A percentile compares a stretch with the other conserved stretches of the same genome.
phyloP scores from a whole-genome alignment of 805 yeast genomes.

The Lachancea fermentati region DNA sequence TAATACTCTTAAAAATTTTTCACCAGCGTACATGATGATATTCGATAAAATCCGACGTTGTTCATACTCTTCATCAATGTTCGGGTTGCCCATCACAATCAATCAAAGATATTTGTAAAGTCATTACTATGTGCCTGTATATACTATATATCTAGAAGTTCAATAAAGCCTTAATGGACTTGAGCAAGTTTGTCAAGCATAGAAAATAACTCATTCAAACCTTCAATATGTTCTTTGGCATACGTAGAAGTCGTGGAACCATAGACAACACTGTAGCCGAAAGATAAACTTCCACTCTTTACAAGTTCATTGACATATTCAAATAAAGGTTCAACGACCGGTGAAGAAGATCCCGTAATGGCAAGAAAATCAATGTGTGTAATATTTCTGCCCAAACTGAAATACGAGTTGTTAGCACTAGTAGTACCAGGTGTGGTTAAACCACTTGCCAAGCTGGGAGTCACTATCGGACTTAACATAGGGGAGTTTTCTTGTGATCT shows the following conservation, averaged over 20 bases:
- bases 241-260: slow-evolving; percentile 45
- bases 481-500: slow-evolving; percentile 9
- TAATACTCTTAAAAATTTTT: too few species aligned
- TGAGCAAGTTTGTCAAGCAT: slow-evolving; percentile 32
- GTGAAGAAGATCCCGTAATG: slow-evolving; percentile 60
- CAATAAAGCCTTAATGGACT: too few species aligned
- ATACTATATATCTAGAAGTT: too few species aligned
- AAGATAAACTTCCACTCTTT: slow-evolving; percentile 34
- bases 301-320: slow-evolving; percentile 44
- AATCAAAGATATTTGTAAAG: too few species aligned
- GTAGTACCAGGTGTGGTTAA: slow-evolving; percentile 8
- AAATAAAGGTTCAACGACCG: slow-evolving; percentile 64
- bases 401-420: slow-evolving; percentile 10
- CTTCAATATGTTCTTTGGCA: slow-evolving; percentile 60
- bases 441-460: slow-evolving; percentile 3
- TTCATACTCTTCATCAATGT: too few species aligned
- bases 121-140: too few species aligned
- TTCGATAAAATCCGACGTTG: too few species aligned
- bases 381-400: slow-evolving; percentile 4
- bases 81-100: too few species aligned
- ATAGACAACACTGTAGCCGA: slow-evolving; percentile 56
- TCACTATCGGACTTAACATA: slow-evolving; percentile 9
- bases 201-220: slow-evolving; percentile 62
- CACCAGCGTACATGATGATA: too few species aligned
- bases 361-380: slow-evolving; percentile 40